Conservation (phyloP, 768 basidiomycete genomes). For the Lentinula aciculospora region DNA sequence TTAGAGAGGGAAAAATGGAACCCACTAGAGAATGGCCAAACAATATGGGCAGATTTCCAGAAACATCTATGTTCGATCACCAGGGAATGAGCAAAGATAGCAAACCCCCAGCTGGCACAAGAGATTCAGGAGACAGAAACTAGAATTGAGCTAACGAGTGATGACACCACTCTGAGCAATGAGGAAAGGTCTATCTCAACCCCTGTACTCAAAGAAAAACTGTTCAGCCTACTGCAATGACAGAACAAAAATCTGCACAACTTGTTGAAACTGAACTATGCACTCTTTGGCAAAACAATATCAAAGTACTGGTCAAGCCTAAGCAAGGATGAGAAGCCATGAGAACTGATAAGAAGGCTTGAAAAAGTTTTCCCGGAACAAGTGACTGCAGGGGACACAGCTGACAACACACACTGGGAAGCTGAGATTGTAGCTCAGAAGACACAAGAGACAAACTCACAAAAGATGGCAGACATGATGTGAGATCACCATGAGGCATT, state of each 20-base stretch:
- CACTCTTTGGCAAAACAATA: slow-evolving; percentile 11
- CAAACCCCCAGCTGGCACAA: slow-evolving; percentile 3
- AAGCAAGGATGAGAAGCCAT: slow-evolving; percentile 4
- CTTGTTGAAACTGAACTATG: slow-evolving; percentile 5
- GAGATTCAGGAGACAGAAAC: slow-evolving; percentile 2
- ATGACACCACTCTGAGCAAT: not conserved
- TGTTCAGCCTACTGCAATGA: slow-evolving; percentile 3
- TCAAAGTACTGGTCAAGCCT: slow-evolving; percentile 16
- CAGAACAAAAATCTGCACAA: slow-evolving; percentile 3
- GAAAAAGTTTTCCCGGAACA: not conserved
- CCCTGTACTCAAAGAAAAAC: slow-evolving; percentile 1
- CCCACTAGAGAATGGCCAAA: no score
- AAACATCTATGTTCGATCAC: not conserved
- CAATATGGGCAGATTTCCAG: slow-evolving; percentile 7
- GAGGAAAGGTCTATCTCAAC: slow-evolving; percentile 4
- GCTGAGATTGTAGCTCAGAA: slow-evolving; percentile 4
- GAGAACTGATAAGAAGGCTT: slow-evolving; percentile 16
- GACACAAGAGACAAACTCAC: not conserved
- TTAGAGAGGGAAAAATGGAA: no score
- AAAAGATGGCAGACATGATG: not conserved
- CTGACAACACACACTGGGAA: not conserved
- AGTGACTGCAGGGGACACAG: not conserved
- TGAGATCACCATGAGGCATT: not conserved
- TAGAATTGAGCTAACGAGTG: not conserved
- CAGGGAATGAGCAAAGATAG: slow-evolving; percentile 8